These are phyloP conservation scores for Penicillium hordei DNA, from an alignment of 2,329 filamentous ascomycete species.

Conservation along the genomic window DNA sequence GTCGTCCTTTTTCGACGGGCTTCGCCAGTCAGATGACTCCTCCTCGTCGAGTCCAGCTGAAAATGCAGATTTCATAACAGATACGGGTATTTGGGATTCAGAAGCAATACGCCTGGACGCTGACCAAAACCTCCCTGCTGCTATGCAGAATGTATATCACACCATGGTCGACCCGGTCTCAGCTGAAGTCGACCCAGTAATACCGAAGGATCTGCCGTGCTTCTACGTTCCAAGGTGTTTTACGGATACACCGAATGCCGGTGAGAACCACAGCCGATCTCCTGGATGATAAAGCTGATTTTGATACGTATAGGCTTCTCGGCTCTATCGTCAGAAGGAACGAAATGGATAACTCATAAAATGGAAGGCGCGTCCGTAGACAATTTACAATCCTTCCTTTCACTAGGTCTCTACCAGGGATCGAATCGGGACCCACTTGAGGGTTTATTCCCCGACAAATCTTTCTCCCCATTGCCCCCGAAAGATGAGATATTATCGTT, in stretches of 20 bases:
- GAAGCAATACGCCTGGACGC: neutral
- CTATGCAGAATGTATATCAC: neutral
- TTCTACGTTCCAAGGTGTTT: neutral
- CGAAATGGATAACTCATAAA: neutral
- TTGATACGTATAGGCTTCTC: neutral
- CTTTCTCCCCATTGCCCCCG: neutral
- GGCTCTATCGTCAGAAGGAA: neutral
- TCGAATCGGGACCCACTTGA: neutral
- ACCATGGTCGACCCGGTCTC: neutral
- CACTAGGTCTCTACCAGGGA: neutral
- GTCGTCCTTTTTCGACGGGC: neutral
- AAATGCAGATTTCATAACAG: neutral
- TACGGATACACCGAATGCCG: neutral
- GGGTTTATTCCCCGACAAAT: neutral
- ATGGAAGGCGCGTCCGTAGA: neutral
- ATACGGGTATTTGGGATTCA: neutral
- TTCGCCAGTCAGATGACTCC: neutral
- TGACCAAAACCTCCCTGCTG: neutral
- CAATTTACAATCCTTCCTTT: neutral
- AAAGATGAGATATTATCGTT: neutral
- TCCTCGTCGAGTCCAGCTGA: neutral
- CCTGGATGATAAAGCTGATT: neutral
- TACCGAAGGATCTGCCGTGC: neutral
- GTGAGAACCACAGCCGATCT: neutral
- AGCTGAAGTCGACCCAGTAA: neutral